A percentile compares a stretch with the other conserved stretches of the same genome.
Conservation (phyloP, 306 rosid genomes). For the Quillaja saponaria region DNA sequence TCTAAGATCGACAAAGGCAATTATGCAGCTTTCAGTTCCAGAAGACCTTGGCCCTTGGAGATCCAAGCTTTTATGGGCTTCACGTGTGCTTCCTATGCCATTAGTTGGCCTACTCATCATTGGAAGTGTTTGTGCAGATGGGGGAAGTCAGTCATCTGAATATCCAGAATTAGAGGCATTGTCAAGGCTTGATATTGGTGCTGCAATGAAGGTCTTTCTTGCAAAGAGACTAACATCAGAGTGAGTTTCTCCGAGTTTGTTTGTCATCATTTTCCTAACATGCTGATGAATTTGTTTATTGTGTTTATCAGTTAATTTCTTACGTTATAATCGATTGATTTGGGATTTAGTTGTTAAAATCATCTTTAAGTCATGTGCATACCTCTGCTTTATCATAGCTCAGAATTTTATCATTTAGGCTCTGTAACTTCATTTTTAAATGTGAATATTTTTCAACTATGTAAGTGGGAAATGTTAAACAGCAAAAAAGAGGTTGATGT, state of each 20-base stretch:
- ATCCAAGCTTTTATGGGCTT: slow-evolving; percentile 92
- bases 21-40: slow-evolving; percentile 55
- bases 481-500: no score
- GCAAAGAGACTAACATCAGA: slow-evolving; percentile 84
- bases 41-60: slow-evolving; percentile 89
- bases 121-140: slow-evolving; percentile 73
- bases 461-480: no score
- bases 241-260: slow-evolving; percentile 42
- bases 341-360: no score
- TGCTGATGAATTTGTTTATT: no score
- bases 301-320: no score
- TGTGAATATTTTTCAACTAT: no score
- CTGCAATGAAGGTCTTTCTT: slow-evolving; percentile 87
- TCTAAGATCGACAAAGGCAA: slow-evolving; percentile 76
- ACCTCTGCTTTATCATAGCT: slow-evolving; percentile 7
- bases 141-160: slow-evolving; percentile 62
- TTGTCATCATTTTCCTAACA: no score
- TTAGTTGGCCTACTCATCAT: slow-evolving; percentile 86
- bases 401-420: no score
- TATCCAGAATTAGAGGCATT: slow-evolving; percentile 92
- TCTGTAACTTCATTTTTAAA: no score
- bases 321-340: no score
- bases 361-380: slow-evolving; percentile 6
- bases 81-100: slow-evolving; percentile 97
- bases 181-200: slow-evolving; percentile 88